Evolutionary conservation across 1,284 basidiomycete species (phyloP), one percentile per base, ranked within the genome.

Genomic region (Tylopilus sp.): DNA sequence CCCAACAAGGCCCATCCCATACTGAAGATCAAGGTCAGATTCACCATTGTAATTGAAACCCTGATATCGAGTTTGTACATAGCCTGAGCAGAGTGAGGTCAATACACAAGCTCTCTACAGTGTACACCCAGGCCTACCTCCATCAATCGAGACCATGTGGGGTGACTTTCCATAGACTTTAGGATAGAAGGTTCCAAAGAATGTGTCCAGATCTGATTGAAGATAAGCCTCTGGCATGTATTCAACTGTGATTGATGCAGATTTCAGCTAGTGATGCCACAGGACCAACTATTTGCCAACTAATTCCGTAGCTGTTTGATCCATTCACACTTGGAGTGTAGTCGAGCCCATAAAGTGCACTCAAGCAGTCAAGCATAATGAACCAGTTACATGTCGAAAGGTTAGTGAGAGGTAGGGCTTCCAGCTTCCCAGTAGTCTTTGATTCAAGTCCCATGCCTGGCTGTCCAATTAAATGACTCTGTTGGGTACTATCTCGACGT

Each of bases 1-100:
- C 30, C 69, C 66, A 2, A 72, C 69, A 19, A 79, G 64, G 15
- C 63, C 59, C 66, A 79, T 76, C 5, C 63, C 68, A 49, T 78
- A 80, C 53, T 79, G 65, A 19, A 79, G 55, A 53, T 80, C 77
- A n/a, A 80, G 68, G 52, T 78, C 65, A 9, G 73, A 72, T 62
- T 79, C 78, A 18, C 70, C 75, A 42, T 76, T 78, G 52, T 66
- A 64, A 4, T 57, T 48, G 53, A 75, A 74, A 10, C 64, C 59
- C 42, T 67, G 59, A 12, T 67, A 49, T n/a, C 49, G 38, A 1
- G 70, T 70, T 53, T 76, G 72, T 30, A 59, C 63, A 21, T 58
- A 65, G 4, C 61, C 66, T 73, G 55, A 15, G 11, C 59, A 52
- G 8, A 28, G 47, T 42, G 45, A 58, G 47, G 19, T 10, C 11